Percentiles rank a stretch among this genome's conserved stretches.
Conservation (phyloP, 805 yeast genomes). For the Candida loeiensis region DNA sequence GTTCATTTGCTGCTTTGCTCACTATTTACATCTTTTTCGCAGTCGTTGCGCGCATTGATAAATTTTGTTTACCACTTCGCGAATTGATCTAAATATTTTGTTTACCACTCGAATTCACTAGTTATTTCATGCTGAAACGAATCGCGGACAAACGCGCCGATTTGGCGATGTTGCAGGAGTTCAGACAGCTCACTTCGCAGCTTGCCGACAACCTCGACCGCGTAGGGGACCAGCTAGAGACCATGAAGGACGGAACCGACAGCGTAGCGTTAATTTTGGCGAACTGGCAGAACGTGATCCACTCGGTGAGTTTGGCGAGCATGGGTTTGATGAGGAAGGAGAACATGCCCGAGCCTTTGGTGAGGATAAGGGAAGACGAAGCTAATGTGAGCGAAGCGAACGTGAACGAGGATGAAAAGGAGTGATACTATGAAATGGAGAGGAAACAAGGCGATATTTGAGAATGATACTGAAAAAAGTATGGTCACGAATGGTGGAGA, state of each 20-base stretch:
- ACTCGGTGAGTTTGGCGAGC: constrained; percentile 60
- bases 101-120: background rate
- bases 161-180: constrained; percentile 45
- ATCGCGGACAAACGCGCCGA: constrained; percentile 49
- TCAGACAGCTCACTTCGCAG: constrained; percentile 43
- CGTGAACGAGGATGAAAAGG: constrained; percentile 7
- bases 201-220: constrained; percentile 47
- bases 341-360: constrained; percentile 62
- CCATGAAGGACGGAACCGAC: constrained; percentile 54
- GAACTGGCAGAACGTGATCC: constrained; percentile 62
- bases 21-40: too few species aligned
- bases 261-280: constrained; percentile 56
- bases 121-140: constrained; percentile 18
- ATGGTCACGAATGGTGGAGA: background rate
- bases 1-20: too few species aligned
- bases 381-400: constrained; percentile 29
- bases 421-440: background rate
- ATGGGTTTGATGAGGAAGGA: constrained; percentile 43
- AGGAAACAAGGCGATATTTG: too few species aligned
- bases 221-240: constrained; percentile 46
- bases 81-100: too few species aligned
- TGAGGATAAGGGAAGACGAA: constrained; percentile 52
- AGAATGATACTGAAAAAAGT: too few species aligned
- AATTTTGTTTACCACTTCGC: too few species aligned
- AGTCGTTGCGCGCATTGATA: too few species aligned